Conservation (phyloP, 176 grass and related monocot genomes). For the bread wheat (Triticum aestivum) region DNA sequence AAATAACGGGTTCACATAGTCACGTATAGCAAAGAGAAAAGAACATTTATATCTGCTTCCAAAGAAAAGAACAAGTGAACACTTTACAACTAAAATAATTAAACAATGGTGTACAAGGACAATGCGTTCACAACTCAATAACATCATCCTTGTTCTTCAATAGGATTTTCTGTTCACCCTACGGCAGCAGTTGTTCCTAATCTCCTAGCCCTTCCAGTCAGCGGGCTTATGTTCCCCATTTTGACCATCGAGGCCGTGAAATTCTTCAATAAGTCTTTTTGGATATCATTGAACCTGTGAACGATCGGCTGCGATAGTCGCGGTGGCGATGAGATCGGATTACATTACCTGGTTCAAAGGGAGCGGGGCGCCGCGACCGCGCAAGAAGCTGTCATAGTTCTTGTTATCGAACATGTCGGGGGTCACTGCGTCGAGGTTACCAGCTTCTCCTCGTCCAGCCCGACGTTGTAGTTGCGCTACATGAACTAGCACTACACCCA, state of each 20-base stretch:
- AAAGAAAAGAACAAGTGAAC: background rate
- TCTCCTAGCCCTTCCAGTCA: constrained; percentile 43
- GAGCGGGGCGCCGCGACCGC: too few species aligned
- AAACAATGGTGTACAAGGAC: too few species aligned
- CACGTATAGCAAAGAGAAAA: background rate
- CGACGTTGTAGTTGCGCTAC: too few species aligned
- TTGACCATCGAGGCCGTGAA: constrained; percentile 5
- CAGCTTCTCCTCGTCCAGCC: too few species aligned
- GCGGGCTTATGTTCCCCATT: constrained; percentile 47
- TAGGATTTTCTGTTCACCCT: constrained; percentile 31
- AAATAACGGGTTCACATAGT: too few species aligned
- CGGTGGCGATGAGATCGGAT: background rate
- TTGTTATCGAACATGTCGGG: too few species aligned
- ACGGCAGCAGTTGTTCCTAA: constrained; percentile 49
- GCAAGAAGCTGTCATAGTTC: too few species aligned
- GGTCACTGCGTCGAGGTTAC: too few species aligned
- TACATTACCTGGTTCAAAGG: too few species aligned
- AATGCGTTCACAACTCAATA: background rate
- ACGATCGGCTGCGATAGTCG: constrained; percentile 14
- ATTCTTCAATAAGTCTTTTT: constrained; percentile 37
- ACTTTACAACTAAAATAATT: too few species aligned
- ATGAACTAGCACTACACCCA: too few species aligned
- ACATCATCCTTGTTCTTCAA: background rate
- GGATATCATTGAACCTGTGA: constrained; percentile 7
- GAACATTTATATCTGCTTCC: background rate